phyloP scores from a whole-genome alignment of 371 early-diverging fungal genomes.

The Dichotomocladium elegans region DNA sequence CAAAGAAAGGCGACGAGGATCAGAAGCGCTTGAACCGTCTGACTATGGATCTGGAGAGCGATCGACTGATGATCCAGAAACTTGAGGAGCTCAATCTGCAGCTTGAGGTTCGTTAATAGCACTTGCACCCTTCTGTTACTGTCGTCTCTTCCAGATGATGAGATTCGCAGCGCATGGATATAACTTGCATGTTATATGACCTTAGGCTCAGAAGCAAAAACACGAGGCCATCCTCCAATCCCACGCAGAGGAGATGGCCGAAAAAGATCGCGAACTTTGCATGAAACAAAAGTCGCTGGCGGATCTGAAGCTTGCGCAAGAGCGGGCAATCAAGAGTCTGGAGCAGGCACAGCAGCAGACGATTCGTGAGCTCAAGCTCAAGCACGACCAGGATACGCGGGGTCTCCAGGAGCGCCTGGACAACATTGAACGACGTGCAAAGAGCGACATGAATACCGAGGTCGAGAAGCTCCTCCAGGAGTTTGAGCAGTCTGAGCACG shows the following conservation, averaged over 20 bases:
- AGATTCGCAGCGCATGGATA: too few species aligned
- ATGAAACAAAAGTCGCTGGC: slow-evolving; percentile 33
- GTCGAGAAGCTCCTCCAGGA: slow-evolving; percentile 40
- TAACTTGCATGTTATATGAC: neutral
- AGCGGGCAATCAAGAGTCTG: slow-evolving; percentile 22
- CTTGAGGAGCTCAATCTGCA: slow-evolving; percentile 41
- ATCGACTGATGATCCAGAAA: slow-evolving; percentile 37
- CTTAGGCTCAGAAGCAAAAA: slow-evolving; percentile 39
- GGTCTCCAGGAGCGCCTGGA: slow-evolving; percentile 25
- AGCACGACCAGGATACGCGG: slow-evolving; percentile 23
- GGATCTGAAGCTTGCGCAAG: slow-evolving; percentile 28
- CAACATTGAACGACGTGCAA: slow-evolving; percentile 31
- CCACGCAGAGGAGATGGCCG: slow-evolving; percentile 41
- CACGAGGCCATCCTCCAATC: slow-evolving; percentile 37
- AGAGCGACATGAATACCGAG: slow-evolving; percentile 37
- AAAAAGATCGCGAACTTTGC: slow-evolving; percentile 32
- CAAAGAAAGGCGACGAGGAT: slow-evolving; percentile 16
- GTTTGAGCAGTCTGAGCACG: slow-evolving; percentile 49
- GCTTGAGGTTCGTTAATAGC: slow-evolving; percentile 26
- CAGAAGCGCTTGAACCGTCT: slow-evolving; percentile 35
- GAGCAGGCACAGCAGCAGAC: slow-evolving; percentile 30
- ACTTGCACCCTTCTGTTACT: neutral
- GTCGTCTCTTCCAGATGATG: neutral
- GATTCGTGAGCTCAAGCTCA: slow-evolving; percentile 17
- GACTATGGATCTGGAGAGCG: slow-evolving; percentile 43